Evolutionary conservation across 495 filamentous ascomycete species (phyloP).

Genomic region (Cudoniella acicularis): DNA sequence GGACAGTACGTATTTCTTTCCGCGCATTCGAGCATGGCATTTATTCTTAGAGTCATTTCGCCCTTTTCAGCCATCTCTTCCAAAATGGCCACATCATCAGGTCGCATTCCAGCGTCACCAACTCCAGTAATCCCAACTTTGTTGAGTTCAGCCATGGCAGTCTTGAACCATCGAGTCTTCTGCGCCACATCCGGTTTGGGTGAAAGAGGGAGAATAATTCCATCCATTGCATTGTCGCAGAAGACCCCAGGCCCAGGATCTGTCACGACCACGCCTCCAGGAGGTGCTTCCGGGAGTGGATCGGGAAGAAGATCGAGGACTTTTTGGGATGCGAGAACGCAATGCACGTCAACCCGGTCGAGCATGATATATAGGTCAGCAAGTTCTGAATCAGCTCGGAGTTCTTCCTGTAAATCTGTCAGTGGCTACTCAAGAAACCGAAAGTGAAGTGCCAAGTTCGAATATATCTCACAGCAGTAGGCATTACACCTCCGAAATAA

Average conservation of each 20-base stretch:
- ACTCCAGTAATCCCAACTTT: conserved; percentile 58
- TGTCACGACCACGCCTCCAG: conserved; percentile 55
- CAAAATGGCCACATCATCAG: conserved; percentile 46
- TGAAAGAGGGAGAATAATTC: conserved; percentile 46
- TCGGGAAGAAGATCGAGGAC: conserved; percentile 51
- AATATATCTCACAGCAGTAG: conserved; percentile 48
- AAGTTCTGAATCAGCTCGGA: conserved; percentile 46
- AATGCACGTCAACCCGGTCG: conserved; percentile 63
- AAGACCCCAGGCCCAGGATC: conserved; percentile 60
- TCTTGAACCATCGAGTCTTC: conserved; percentile 45
- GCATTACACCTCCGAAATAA: conserved; percentile 53
- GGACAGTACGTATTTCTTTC: conserved; percentile 58
- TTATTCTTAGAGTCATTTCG: conserved; percentile 52
- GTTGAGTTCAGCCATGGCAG: conserved; percentile 54
- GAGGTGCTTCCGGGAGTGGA: conserved; percentile 44
- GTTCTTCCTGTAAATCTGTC: conserved; percentile 36
- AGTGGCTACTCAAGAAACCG: too few relatives aligned
- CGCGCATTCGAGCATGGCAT: conserved; percentile 61
- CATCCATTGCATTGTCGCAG: conserved; percentile 65
- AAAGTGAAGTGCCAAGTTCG: too few relatives aligned
- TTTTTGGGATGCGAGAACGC: conserved; percentile 57
- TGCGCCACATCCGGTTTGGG: conserved; percentile 45
- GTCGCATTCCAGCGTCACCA: conserved; percentile 57
- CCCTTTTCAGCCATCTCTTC: conserved; percentile 40
- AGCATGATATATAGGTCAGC: conserved; percentile 59